phyloP scores from a whole-genome alignment of 75 land plant species.

The Selaginella moellendorffii region DNA sequence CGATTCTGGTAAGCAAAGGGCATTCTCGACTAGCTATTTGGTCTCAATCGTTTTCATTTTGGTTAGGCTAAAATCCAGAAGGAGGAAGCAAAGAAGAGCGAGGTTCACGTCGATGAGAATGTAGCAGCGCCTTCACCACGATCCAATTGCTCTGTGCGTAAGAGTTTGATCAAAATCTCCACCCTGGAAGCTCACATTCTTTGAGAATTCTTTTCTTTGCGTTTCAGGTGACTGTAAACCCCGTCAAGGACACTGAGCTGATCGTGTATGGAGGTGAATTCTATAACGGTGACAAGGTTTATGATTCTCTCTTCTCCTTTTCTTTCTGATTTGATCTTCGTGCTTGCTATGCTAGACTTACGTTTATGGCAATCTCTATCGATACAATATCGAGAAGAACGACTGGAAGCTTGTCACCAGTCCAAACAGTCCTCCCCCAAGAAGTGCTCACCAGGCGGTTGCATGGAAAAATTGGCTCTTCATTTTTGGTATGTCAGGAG shows the following conservation, averaged over 20 bases:
- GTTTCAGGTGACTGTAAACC: conserved; percentile 67
- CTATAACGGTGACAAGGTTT: conserved; percentile 93
- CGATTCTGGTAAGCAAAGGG: conserved; percentile 49
- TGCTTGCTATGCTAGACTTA: conserved; percentile 63
- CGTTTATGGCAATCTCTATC: conserved; percentile 90
- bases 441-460: conserved; percentile 97
- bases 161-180: background rate
- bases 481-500: conserved; percentile 51
- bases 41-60: background rate
- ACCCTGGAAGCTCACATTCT: background rate
- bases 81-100: conserved; percentile 94
- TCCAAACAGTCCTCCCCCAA: conserved; percentile 99
- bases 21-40: background rate
- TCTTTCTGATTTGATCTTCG: background rate
- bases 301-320: background rate
- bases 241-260: conserved; percentile 81
- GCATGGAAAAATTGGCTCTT: conserved; percentile 90
- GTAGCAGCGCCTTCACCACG: conserved; percentile 87
- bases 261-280: conserved; percentile 94
- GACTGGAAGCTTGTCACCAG: conserved; percentile 95
- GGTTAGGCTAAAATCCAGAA: conserved; percentile 71
- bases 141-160: conserved; percentile 76
- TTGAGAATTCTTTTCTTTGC: background rate
- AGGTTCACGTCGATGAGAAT: conserved; percentile 86
- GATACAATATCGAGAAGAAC: conserved; percentile 77